Conservation (phyloP, 441 rosid species). For the Gossypium gossypioides region DNA sequence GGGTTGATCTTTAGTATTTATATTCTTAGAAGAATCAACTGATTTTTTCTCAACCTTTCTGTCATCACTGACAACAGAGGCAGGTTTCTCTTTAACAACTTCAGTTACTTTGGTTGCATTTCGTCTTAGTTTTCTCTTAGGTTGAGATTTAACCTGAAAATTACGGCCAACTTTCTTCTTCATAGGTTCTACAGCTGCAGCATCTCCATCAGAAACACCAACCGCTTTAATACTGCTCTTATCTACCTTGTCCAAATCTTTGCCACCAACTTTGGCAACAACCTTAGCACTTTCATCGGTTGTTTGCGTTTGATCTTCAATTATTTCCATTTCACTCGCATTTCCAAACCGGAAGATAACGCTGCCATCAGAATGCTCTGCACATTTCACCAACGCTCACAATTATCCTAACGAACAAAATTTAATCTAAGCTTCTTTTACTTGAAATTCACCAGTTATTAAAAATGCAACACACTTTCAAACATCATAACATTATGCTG, state of each 20-base stretch:
- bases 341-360: constrained; percentile 53
- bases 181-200: constrained; percentile 14
- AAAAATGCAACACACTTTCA: not conserved
- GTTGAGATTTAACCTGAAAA: constrained; percentile 4
- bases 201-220: constrained; percentile 1
- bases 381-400: not conserved
- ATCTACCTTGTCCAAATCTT: constrained; percentile 11
- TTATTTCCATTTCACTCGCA: constrained; percentile 25
- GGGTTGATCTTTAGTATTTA: constrained; percentile 19
- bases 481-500: not conserved
- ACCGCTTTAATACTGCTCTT: constrained; percentile 3
- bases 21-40: not conserved
- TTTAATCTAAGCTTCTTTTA: constrained; percentile 24
- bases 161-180: constrained; percentile 17
- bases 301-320: not conserved
- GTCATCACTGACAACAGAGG: not conserved
- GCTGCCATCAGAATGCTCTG: constrained; percentile 59
- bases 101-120: not conserved
- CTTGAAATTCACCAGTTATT: not conserved
- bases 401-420: not conserved
- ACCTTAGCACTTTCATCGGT: not conserved
- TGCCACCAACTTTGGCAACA: not conserved
- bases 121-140: not conserved
- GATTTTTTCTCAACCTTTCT: constrained; percentile 17
- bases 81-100: constrained; percentile 15